These are phyloP conservation scores for Metschnikowia cubensis DNA, from an alignment of 805 yeast species.

Conservation along the genomic window DNA sequence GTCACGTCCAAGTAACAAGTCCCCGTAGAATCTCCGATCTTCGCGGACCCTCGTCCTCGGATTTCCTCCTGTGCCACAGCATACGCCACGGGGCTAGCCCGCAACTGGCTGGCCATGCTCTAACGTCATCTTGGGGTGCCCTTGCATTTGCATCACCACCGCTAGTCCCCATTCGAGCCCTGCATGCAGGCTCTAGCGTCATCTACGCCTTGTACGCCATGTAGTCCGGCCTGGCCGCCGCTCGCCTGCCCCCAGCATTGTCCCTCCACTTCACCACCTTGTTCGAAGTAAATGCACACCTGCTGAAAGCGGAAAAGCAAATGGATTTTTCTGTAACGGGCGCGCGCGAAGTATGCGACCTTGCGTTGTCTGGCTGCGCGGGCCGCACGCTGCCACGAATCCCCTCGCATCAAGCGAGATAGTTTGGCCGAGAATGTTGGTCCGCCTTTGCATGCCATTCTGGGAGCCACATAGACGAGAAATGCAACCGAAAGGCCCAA, in stretches of 20 bases:
- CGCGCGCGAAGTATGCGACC: constrained; percentile 1
- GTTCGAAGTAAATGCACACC: background rate
- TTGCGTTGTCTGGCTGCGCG: constrained; percentile 1
- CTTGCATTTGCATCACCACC: too few species aligned
- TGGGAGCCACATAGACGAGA: background rate
- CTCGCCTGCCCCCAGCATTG: background rate
- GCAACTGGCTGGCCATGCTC: too few species aligned
- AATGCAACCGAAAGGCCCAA: background rate
- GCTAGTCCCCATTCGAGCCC: too few species aligned
- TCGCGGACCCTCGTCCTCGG: too few species aligned
- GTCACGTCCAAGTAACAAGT: too few species aligned
- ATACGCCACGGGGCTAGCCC: too few species aligned
- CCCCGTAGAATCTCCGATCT: too few species aligned
- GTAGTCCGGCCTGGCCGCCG: background rate
- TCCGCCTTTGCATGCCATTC: background rate
- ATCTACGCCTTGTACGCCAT: background rate
- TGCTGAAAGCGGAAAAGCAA: constrained; percentile 1
- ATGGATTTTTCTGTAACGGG: constrained; percentile 1
- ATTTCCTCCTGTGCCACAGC: too few species aligned
- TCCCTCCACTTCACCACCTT: background rate
- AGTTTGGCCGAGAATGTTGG: background rate
- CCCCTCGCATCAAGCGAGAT: constrained; percentile 3
- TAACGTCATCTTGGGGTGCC: too few species aligned
- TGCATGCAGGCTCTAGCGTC: background rate
- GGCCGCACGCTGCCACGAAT: background rate